Conservation (phyloP, 1,284 basidiomycete genomes). For the Chalciporus piperatoides region DNA sequence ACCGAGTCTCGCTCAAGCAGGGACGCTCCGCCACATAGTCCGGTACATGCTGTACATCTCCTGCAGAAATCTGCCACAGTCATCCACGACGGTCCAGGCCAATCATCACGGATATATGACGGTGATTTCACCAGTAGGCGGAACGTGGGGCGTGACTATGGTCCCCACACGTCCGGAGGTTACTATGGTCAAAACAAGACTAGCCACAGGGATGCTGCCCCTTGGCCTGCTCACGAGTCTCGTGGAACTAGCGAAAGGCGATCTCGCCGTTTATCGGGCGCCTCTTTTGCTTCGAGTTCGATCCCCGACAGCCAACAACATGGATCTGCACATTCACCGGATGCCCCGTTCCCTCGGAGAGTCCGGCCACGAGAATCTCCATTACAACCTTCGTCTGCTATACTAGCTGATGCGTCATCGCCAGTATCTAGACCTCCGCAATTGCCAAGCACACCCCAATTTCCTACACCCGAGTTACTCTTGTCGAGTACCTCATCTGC, state of each 20-base stretch:
- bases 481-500: slow-evolving; percentile 34
- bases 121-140: slow-evolving; percentile 22
- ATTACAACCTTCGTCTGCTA: slow-evolving; percentile 36
- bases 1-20: slow-evolving; percentile 44
- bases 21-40: slow-evolving; percentile 43
- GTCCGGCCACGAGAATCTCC: slow-evolving; percentile 28
- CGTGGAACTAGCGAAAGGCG: slow-evolving; percentile 23
- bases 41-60: slow-evolving; percentile 42
- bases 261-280: slow-evolving; percentile 26
- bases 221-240: slow-evolving; percentile 19
- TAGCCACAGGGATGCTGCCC: slow-evolving; percentile 20
- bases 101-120: slow-evolving; percentile 19
- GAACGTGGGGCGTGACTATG: slow-evolving; percentile 20
- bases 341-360: slow-evolving; percentile 22
- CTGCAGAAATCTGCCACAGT: slow-evolving; percentile 43
- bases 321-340: slow-evolving; percentile 23
- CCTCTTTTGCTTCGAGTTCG: slow-evolving; percentile 29
- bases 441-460: slow-evolving; percentile 43
- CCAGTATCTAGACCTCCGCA: slow-evolving; percentile 9
- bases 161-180: slow-evolving; percentile 6
- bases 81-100: slow-evolving; percentile 14
- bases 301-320: slow-evolving; percentile 22
- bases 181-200: slow-evolving; percentile 22
- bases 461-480: slow-evolving; percentile 35
- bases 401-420: slow-evolving; percentile 13